Conservation (phyloP, 495 filamentous ascomycete species). For the Xylaria longipes region DNA sequence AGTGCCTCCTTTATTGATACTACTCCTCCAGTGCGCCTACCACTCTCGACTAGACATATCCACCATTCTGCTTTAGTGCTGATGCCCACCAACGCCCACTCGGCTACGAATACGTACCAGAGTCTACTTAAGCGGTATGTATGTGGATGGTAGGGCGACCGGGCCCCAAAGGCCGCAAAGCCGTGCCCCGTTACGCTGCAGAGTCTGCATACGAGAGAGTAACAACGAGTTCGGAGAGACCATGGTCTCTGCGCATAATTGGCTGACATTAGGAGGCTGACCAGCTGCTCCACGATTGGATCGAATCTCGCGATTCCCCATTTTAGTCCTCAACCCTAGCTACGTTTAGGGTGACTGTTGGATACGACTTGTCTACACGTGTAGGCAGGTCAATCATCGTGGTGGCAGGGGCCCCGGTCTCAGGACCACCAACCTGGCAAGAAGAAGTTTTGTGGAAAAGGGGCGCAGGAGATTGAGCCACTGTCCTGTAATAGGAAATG, state of each 20-base stretch:
- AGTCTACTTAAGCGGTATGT: constrained; percentile 7
- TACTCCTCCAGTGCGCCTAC: constrained; percentile 1
- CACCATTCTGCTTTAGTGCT: constrained; percentile 24
- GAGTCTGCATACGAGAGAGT: constrained; percentile 17
- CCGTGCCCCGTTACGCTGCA: constrained; percentile 14
- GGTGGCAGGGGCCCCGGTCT: constrained; percentile 11
- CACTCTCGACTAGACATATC: constrained; percentile 12
- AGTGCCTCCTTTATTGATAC: constrained; percentile 19
- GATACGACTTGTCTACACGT: constrained; percentile 19
- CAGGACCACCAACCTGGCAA: background rate
- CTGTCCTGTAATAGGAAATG: constrained; percentile 11
- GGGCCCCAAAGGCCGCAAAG: background rate
- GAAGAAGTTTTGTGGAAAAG: constrained; percentile 17
- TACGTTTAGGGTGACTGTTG: constrained; percentile 8
- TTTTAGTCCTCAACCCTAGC: constrained; percentile 1
- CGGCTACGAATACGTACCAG: constrained; percentile 4
- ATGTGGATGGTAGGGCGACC: constrained; percentile 1
- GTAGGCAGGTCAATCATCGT: constrained; percentile 7
- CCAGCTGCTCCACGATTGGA: constrained; percentile 20
- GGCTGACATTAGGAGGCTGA: constrained; percentile 18
- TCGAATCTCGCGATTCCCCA: constrained; percentile 6
- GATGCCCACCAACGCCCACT: constrained; percentile 12
- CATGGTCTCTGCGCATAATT: constrained; percentile 18
- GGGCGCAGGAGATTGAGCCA: constrained; percentile 22
- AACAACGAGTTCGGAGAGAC: background rate